Conservation (phyloP, 352 stramenopile genomes). For the Pythium coloratum region DNA sequence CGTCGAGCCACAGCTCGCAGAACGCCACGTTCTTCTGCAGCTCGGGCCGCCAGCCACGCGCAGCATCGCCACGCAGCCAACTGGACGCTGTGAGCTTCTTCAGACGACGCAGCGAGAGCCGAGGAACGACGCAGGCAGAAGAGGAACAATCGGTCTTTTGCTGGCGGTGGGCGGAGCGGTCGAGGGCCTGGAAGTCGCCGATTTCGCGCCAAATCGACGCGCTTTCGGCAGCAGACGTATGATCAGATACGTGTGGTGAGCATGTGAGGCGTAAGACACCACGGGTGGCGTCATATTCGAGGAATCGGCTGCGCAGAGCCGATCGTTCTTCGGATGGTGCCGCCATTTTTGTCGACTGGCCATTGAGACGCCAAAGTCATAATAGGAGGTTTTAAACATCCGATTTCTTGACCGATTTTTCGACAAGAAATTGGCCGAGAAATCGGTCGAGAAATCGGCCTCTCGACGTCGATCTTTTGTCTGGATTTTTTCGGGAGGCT, state of each 20-base stretch:
- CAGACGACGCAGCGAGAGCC: conserved; percentile 55
- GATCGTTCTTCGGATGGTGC: background rate
- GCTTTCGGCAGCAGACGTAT: background rate
- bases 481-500: no score
- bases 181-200: conserved; percentile 29
- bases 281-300: conserved; percentile 18
- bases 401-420: no score
- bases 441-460: no score
- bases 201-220: conserved; percentile 15
- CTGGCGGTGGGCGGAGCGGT: conserved; percentile 14
- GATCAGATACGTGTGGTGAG: no score
- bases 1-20: conserved; percentile 62
- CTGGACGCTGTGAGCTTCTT: conserved; percentile 52
- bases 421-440: no score
- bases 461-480: no score
- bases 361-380: no score
- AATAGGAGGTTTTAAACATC: no score
- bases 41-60: conserved; percentile 53
- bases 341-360: background rate
- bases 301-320: conserved; percentile 1
- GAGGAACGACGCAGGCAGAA: conserved; percentile 13
- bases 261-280: conserved; percentile 17
- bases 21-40: conserved; percentile 58
- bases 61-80: conserved; percentile 46
- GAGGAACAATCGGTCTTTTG: background rate